Base-by-base conservation (phyloP, 1,284 basidiomycete genomes). In the Xerocomus nothofagi region DNA sequence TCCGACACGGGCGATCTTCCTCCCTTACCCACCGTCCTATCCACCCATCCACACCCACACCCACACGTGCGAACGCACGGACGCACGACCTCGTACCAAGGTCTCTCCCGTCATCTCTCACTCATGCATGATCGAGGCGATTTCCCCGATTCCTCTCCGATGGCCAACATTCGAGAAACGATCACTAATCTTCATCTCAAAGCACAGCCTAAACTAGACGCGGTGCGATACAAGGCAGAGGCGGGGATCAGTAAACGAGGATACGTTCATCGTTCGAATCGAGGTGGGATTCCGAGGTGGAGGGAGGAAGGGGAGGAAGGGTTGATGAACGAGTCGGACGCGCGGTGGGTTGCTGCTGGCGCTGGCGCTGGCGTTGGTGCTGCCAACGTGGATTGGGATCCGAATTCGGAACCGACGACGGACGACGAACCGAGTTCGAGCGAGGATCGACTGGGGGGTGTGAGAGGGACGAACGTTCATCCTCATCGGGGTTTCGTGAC, bases 141-240 rank as follows among this genome's bases (percentile, higher is more conserved):
- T 43, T 61, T 4, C 36, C 36, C 49, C 3, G 62, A 63, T 3
- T 18, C 47, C 23, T 63, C 70, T 15, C 60, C 69, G 14, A 65
- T 74, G 14, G 60, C 71, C 37, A 70, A 69, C 44, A 62, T 83
- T 40, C 79, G 78, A 53, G 69, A 71, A 39, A 77, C 78, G 48
- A 61, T 80, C n/a, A 69, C 70, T 18, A 69, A 66, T 17, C 63
- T 82, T 11, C 75, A 79, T 54, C 73, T 75, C 7, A 73, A 71
- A 36, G 61, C 73, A 1, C 72, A 73, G 52, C 78, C 77, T 0
- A 72, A 66, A 29, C 54, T 81, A 6, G 78, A 80, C 29, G 76
- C 73, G n/a, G 84, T 81, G 30, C 67, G 81, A 52, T 87, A 79
- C 65, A 86, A 86, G 66, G 84, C 84, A 0, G 84, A 86, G 63